Evolutionary conservation across 2,329 filamentous ascomycete genomes (phyloP), one percentile per base, ranked within the genome.

Genomic region (Cladorrhinum sp.): DNA sequence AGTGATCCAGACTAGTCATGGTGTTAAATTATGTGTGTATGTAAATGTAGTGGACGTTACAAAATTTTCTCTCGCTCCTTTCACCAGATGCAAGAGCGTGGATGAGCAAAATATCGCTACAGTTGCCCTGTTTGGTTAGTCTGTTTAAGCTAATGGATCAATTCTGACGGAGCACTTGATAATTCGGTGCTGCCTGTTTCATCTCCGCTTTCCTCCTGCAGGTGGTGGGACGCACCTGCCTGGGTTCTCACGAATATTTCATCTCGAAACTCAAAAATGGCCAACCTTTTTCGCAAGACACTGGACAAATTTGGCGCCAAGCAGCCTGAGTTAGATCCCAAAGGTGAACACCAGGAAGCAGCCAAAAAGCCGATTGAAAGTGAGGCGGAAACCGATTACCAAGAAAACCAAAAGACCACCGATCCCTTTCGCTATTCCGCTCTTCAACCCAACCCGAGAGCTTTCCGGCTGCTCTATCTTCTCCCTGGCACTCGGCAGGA

Each of bases 401-500:
- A 36, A 36, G 32, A 36, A 36, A 36, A 36, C 32, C 7, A 36
- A 36, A 36, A 10, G 32, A 36, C 32, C 3, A 36, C 32, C 10
- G 16, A 12, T 36, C 32, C 32, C 32, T 36, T 36, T 16, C 8
- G 16, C 3, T 36, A 36, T 12, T 36, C 12, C 7, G 10, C 32
- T 36, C 32, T 36, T 36, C 32, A 8, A 10, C 32, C 32, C 32
- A 9, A 36, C 12, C 32, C 32, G 16, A 36, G 16, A 16, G 23
- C 12, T 16, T 24, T 51, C 32, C 25, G 50, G 13, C 55, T 61
- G 18, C 51, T 61, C 8, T 32, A 38, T 25, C 29, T 61, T 2
- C 55, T 61, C 16, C 59, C 55, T 1, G 59, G 59, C 16, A 48
- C 36, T 8, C 24, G 55, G 13, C 41, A 51, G 32, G 38, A 58